These are phyloP conservation scores for Phellinidium pouzarii DNA, from an alignment of 1,284 basidiomycete species.

Conservation along the genomic window DNA sequence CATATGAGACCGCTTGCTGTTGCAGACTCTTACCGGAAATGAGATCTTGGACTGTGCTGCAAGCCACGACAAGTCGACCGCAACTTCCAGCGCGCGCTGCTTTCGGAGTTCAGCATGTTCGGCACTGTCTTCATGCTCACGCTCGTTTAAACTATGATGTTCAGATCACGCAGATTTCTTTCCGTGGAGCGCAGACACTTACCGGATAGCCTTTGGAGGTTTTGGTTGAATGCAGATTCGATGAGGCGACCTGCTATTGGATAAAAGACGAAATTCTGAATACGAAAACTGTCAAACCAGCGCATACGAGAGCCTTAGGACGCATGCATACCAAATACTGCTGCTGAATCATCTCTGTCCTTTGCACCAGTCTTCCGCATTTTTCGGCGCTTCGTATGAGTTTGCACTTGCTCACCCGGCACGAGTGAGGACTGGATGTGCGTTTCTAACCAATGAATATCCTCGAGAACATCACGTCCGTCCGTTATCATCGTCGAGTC, in stretches of 20 bases:
- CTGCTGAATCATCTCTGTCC: neutral
- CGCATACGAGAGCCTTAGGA: neutral
- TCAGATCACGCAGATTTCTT: neutral
- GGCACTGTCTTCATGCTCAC: slow-evolving; percentile 5
- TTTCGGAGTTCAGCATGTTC: neutral
- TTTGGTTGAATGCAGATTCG: slow-evolving; percentile 1
- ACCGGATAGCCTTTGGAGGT: slow-evolving; percentile 7
- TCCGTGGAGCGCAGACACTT: neutral
- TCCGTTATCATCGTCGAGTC: neutral
- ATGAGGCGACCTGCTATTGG: neutral
- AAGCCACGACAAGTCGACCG: slow-evolving; percentile 10
- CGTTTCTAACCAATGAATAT: slow-evolving; percentile 1
- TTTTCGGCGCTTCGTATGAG: neutral
- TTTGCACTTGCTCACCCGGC: neutral
- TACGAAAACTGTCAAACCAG: neutral
- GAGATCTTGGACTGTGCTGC: slow-evolving; percentile 1
- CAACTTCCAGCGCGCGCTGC: neutral
- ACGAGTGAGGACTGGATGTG: neutral
- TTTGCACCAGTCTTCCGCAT: neutral
- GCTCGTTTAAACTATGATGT: slow-evolving; percentile 1
- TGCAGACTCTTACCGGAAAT: slow-evolving; percentile 3
- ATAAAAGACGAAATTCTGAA: neutral
- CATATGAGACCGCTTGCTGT: neutral
- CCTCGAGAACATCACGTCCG: neutral
- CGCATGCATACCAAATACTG: neutral